phyloP scores from a whole-genome alignment of 495 filamentous ascomycete genomes.

The Schizothecium vesticola region DNA sequence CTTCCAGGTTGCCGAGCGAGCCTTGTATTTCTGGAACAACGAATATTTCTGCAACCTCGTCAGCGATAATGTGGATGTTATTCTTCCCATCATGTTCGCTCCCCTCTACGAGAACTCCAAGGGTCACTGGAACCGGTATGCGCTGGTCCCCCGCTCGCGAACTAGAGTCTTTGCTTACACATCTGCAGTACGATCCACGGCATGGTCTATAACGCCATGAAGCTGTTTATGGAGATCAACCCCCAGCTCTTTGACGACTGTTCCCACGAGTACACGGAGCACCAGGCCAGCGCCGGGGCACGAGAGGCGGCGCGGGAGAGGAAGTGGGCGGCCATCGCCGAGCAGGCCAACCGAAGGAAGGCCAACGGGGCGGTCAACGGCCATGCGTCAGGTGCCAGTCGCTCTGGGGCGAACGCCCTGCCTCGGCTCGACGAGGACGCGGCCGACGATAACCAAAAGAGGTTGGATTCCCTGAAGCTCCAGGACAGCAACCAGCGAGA shows the following conservation, averaged over 20 bases:
- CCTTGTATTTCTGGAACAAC: slow-evolving; percentile 99
- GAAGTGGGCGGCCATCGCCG: slow-evolving; percentile 80
- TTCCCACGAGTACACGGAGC: slow-evolving; percentile 95
- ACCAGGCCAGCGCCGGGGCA: slow-evolving; percentile 80
- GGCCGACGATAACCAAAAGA: slow-evolving; percentile 76
- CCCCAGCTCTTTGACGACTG: slow-evolving; percentile 98
- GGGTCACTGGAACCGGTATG: slow-evolving; percentile 97
- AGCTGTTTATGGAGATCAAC: slow-evolving; percentile 99
- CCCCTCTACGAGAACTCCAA: slow-evolving; percentile 99
- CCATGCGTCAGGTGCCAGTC: slow-evolving; percentile 14
- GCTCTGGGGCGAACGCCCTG: slow-evolving; percentile 23
- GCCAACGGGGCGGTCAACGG: slow-evolving; percentile 27
- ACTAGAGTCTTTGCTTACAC: background rate
- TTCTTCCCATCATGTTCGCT: slow-evolving; percentile 98
- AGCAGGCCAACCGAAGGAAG: slow-evolving; percentile 64
- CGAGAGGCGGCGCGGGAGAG: slow-evolving; percentile 68
- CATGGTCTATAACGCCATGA: slow-evolving; percentile 99
- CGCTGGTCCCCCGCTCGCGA: background rate
- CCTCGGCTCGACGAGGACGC: slow-evolving; percentile 62
- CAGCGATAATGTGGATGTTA: slow-evolving; percentile 97
- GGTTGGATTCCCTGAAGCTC: slow-evolving; percentile 76
- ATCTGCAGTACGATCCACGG: slow-evolving; percentile 85
- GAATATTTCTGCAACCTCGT: slow-evolving; percentile 99
- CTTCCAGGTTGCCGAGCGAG: slow-evolving; percentile 97
- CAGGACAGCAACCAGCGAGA: slow-evolving; percentile 56